These are phyloP conservation scores for Aspergillus nomiae DNA, from an alignment of 2,329 filamentous ascomycete species.

Conservation along the genomic window DNA sequence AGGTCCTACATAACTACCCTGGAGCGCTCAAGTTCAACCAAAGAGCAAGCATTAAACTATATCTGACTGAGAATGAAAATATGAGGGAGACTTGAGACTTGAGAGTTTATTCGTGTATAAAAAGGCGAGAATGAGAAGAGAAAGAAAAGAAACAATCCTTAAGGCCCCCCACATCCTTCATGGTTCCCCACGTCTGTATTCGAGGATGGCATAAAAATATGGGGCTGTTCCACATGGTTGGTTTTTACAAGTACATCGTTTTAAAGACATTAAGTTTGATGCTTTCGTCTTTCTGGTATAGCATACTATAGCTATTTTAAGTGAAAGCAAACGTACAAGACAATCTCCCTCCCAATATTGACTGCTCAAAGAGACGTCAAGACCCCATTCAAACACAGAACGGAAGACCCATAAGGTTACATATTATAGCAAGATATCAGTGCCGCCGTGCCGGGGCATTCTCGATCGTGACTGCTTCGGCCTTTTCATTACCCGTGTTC, in stretches of 20 bases:
- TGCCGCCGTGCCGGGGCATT: slow-evolving; percentile 14
- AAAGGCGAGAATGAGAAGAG: too few species aligned
- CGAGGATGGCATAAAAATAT: not conserved
- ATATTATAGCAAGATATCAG: not conserved
- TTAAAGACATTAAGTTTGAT: not conserved
- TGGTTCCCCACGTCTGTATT: not conserved
- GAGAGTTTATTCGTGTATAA: not conserved
- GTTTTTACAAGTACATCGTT: not conserved
- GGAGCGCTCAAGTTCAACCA: not conserved
- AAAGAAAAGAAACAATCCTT: not conserved
- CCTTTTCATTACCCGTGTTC: slow-evolving; percentile 16
- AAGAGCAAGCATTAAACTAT: not conserved
- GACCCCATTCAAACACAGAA: not conserved
- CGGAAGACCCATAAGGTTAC: not conserved
- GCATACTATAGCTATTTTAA: not conserved
- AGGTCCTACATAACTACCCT: not conserved
- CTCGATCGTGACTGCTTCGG: slow-evolving; percentile 25
- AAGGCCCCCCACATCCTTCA: not conserved
- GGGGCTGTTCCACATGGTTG: not conserved
- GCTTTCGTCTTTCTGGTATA: too few species aligned
- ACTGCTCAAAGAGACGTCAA: not conserved
- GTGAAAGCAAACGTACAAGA: not conserved
- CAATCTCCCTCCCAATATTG: not conserved
- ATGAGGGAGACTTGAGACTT: not conserved
- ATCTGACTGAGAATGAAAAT: not conserved